phyloP scores from a whole-genome alignment of 768 basidiomycete genomes.

The Phlegmacium glaucopus region DNA sequence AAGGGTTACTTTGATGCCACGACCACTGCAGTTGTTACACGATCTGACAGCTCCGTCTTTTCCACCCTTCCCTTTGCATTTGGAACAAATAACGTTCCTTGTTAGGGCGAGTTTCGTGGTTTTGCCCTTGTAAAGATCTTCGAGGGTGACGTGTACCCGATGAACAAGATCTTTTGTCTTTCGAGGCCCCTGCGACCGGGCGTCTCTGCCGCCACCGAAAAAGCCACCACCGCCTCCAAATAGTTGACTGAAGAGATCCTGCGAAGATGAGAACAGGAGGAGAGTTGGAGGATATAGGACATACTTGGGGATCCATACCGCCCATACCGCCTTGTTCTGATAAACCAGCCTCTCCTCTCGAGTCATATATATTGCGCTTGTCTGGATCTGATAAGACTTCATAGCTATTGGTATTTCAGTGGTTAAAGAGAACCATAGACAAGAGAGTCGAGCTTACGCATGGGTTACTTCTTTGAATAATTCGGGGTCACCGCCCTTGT shows the following conservation, averaged over 20 bases:
- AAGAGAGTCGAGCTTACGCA: conserved; percentile 57
- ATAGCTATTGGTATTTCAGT: conserved; percentile 50
- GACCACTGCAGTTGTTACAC: conserved; percentile 79
- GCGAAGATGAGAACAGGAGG: conserved; percentile 8
- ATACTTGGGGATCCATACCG: conserved; percentile 93
- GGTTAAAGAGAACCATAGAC: background rate
- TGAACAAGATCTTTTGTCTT: conserved; percentile 99
- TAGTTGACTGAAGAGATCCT: conserved; percentile 96
- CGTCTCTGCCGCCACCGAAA: conserved; percentile 65
- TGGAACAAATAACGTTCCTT: conserved; percentile 88
- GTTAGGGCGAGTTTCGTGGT: conserved; percentile 97
- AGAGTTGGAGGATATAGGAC: conserved; percentile 17
- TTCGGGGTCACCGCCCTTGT: conserved; percentile 96
- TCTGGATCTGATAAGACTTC: conserved; percentile 90
- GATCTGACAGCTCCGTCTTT: conserved; percentile 92
- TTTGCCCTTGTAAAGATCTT: conserved; percentile 99
- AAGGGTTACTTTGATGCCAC: conserved; percentile 86
- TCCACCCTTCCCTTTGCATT: conserved; percentile 95
- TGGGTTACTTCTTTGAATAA: conserved; percentile 97
- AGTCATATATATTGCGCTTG: conserved; percentile 80
- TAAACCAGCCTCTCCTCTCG: conserved; percentile 89
- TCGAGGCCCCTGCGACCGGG: conserved; percentile 68
- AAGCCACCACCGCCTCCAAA: conserved; percentile 84
- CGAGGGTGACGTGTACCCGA: conserved; percentile 92
- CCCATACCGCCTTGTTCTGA: conserved; percentile 86